Evolutionary conservation across 176 grass and related monocot genomes (phyloP), one percentile per base, ranked within the genome.

Genomic region (Avena insularis): DNA sequence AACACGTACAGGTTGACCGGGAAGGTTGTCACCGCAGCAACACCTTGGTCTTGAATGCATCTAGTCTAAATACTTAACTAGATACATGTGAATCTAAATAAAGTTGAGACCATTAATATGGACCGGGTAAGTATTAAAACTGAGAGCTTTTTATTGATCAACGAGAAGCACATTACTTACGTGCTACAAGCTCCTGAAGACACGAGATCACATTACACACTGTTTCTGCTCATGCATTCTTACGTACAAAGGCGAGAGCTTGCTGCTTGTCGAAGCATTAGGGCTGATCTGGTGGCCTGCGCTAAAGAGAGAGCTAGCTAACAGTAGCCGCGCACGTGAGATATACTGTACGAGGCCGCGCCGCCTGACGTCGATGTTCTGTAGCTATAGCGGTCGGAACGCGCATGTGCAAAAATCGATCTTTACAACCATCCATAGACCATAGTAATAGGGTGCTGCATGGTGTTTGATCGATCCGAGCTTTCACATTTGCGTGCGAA

Each of bases 401-500:
- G 74, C 46, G 73, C 72, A 60, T 55, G 70, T 73, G 48, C 62
- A 54, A 79, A 75, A 80, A 58, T 14, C 33, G 31, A 64, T 72
- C 71, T 77, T 90, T 87, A 77, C 85, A 73, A 29, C 85, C 46
- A 79, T 83, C 79, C 16, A 80, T 29, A 38, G 35, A 36, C 3
- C 5, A 7, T 43, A 43, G 5, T 5, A 55, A 10, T 66, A 23
- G 23, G 23, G 23, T 23, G 23, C 23, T 51, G 40, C 38, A 40
- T 40, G 38, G 38, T 40, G 38, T 40, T 16, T 55, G 40, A 46
- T 62, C 38, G 20, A 40, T 71, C 49, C 7, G 29, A 50, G 79
- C 47, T 80, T 87, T 84, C 59, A 61, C 65, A 86, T 87, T 87
- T 87, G 90, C 90, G 90, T 88, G 90, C 48, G 69, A 81, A 70